phyloP scores from a whole-genome alignment of 495 filamentous ascomycete species.

The Thozetella sp. region DNA sequence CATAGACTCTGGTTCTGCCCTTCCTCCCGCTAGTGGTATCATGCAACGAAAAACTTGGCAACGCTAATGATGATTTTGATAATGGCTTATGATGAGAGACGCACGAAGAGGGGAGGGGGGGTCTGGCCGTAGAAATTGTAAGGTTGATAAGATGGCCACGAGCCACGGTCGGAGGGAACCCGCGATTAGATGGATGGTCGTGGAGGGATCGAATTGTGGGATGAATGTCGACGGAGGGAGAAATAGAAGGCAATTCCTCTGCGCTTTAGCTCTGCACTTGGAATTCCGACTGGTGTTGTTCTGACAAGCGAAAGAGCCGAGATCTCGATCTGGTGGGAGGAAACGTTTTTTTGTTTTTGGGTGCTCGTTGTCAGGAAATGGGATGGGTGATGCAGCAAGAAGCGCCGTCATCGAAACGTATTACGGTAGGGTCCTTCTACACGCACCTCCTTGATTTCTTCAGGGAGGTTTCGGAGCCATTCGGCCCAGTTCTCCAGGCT shows the following conservation, averaged over 20 bases:
- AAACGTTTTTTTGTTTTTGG: neutral
- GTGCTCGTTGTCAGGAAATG: neutral
- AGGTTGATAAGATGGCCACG: neutral
- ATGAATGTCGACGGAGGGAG: neutral
- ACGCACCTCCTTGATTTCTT: slow-evolving; percentile 46
- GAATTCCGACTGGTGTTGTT: neutral
- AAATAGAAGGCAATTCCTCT: neutral
- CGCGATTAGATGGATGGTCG: neutral
- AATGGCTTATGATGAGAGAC: neutral
- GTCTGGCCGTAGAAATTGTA: neutral
- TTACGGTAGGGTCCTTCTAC: slow-evolving; percentile 43
- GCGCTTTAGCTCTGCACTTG: neutral
- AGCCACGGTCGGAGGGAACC: neutral
- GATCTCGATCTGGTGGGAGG: neutral
- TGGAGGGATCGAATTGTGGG: neutral
- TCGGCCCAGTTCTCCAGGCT: slow-evolving; percentile 46
- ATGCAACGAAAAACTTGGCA: neutral
- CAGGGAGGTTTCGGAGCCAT: slow-evolving; percentile 51
- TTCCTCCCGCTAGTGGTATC: slow-evolving; percentile 1
- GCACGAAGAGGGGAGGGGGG: neutral
- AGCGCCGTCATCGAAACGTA: slow-evolving; percentile 42
- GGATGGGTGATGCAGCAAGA: neutral
- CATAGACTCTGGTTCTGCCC: slow-evolving; percentile 2
- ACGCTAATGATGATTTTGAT: slow-evolving; percentile 1
- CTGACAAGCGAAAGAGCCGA: neutral